Evolutionary conservation across 1,139 yeast species (phyloP).

Genomic region (Sugiyamaella neomexicana): DNA sequence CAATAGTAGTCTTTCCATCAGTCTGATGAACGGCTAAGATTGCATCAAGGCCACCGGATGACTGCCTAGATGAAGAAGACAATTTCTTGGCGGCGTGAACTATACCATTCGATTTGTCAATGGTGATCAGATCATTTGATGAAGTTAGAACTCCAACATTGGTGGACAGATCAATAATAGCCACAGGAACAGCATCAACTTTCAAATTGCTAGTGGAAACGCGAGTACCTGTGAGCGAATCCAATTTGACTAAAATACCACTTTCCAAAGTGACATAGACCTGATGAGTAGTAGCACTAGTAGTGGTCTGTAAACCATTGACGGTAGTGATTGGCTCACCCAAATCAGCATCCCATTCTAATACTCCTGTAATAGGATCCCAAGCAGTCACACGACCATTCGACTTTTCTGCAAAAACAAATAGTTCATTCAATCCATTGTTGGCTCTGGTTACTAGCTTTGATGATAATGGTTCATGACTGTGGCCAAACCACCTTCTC

Average conservation of each 20-base stretch:
- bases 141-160: constrained; percentile 11
- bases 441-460: constrained; percentile 2
- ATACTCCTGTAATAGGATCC: constrained; percentile 7
- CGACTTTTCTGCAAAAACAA: constrained; percentile 5
- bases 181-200: constrained; percentile 6
- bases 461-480: constrained; percentile 1
- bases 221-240: constrained; percentile 1
- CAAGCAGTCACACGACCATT: constrained; percentile 5
- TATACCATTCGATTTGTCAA: constrained; percentile 8
- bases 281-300: neutral
- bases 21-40: neutral
- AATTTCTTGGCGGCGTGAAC: constrained; percentile 5
- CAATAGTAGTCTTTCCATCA: constrained; percentile 1
- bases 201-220: constrained; percentile 6
- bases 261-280: constrained; percentile 1
- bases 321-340: constrained; percentile 8
- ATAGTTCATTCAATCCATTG: constrained; percentile 14
- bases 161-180: constrained; percentile 1
- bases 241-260: constrained; percentile 5
- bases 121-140: neutral
- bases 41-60: neutral
- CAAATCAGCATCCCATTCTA: constrained; percentile 5
- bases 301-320: neutral
- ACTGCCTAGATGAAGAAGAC: neutral
- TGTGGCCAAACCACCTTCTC: constrained; percentile 25